These are phyloP conservation scores for Malania oleifera DNA, from an alignment of 164 flowering plant species.

Conservation along the genomic window DNA sequence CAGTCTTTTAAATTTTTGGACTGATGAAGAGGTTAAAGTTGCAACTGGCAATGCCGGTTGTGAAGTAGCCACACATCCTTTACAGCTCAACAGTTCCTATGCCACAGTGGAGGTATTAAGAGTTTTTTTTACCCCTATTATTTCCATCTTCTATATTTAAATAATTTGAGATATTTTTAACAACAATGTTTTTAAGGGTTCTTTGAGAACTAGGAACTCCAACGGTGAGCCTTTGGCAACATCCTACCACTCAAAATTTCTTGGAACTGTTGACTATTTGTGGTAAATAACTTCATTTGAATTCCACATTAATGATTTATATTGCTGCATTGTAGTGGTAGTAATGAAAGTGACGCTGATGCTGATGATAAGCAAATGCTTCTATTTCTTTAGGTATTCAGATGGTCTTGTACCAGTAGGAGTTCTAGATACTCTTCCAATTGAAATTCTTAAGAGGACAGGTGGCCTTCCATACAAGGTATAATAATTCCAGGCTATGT, in stretches of 20 bases:
- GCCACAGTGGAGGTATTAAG: slow-evolving; percentile 41
- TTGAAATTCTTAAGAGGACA: slow-evolving; percentile 34
- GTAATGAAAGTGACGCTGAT: neutral
- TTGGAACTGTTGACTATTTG: slow-evolving; percentile 74
- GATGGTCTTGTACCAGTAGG: slow-evolving; percentile 44
- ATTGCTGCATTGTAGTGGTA: neutral
- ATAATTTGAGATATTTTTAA: neutral
- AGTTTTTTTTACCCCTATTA: neutral
- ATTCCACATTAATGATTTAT: neutral
- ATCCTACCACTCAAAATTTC: slow-evolving; percentile 60
- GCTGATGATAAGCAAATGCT: neutral
- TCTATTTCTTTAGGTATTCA: slow-evolving; percentile 40
- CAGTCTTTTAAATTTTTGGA: slow-evolving; percentile 44
- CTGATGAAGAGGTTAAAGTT: slow-evolving; percentile 43
- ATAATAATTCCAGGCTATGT: neutral
- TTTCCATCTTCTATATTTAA: neutral
- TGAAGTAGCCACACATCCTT: slow-evolving; percentile 37
- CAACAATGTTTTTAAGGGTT: slow-evolving; percentile 27
- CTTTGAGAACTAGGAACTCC: slow-evolving; percentile 33
- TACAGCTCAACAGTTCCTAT: slow-evolving; percentile 57
- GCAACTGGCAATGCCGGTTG: slow-evolving; percentile 42
- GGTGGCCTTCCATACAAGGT: slow-evolving; percentile 67
- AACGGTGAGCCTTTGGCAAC: slow-evolving; percentile 70
- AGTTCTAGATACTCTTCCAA: slow-evolving; percentile 59
- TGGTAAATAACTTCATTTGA: slow-evolving; percentile 37